Percentiles rank a stretch among this genome's conserved stretches.
These are phyloP conservation scores for Ilyonectria sp. DNA, from an alignment of 2,329 filamentous ascomycete genomes.

Conservation along the genomic window DNA sequence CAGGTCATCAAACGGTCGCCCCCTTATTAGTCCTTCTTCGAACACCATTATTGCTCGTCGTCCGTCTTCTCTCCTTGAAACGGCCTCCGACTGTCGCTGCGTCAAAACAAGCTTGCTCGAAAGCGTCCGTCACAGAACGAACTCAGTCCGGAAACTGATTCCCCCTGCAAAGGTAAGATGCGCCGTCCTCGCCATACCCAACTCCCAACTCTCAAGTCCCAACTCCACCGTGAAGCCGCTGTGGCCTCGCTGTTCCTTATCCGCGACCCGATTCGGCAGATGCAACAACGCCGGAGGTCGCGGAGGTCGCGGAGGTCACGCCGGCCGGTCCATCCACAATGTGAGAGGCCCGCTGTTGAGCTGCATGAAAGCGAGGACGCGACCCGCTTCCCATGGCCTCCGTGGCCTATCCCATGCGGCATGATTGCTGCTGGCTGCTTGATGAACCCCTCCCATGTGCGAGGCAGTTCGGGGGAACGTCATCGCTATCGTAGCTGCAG, in stretches of 20 bases:
- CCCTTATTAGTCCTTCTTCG: background rate
- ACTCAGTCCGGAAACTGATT: background rate
- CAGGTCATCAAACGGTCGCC: background rate
- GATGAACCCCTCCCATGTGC: background rate
- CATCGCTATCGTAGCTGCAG: constrained; percentile 21
- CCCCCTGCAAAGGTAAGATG: constrained; percentile 1
- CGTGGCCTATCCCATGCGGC: background rate
- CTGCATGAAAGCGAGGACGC: constrained; percentile 13
- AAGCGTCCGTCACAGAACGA: background rate
- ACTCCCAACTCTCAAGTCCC: background rate
- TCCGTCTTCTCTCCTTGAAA: background rate
- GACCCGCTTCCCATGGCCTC: constrained; percentile 14
- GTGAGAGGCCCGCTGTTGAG: background rate
- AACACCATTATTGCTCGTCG: background rate
- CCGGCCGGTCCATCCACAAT: background rate
- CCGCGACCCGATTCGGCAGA: constrained; percentile 13
- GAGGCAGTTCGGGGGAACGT: constrained; percentile 11
- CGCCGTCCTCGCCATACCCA: background rate
- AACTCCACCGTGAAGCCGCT: background rate
- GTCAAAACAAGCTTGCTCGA: background rate
- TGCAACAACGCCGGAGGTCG: background rate
- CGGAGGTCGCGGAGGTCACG: background rate
- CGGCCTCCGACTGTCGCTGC: background rate
- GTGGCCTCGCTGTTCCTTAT: background rate
- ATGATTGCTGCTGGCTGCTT: background rate